Evolutionary conservation across 2,329 filamentous ascomycete genomes (phyloP), one percentile per base, ranked within the genome.

Genomic region (Aureobasidium sp.): DNA sequence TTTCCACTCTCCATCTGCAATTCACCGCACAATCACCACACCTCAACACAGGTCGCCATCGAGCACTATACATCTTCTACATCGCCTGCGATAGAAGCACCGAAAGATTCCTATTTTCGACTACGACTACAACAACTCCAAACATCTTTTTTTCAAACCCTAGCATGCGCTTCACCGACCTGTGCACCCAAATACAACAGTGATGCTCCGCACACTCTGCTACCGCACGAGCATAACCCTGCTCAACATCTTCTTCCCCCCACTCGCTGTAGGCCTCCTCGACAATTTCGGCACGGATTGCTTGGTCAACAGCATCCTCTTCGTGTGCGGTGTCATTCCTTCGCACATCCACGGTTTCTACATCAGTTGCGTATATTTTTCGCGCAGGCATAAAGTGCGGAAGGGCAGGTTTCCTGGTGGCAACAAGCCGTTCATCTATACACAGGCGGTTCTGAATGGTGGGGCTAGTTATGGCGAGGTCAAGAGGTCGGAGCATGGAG

Each of bases 341-440:
- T 64, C 62, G 3, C 68, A 72, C 53, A 58, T 71, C 4, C 70
- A 73, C 55, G 69, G 66, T 35, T 71, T 72, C 58, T 72, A 71
- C 57, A 64, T 72, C 47, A 65, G 61, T 25, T 65, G 65, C 54
- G 66, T 64, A 0, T 73, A 70, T 56, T 72, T 71, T 5, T 40
- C 35, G 14, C 48, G 48, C 19, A 40, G 48, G 17, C 35, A 51
- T 17, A 51, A 67, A 64, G 69, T 69, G 14, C 61, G 64, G 34
- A 67, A 66, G 55, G 68, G 68, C 4, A 55, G 59, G 30, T 71
- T 66, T 44, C 70, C 70, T 2, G 70, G 70, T 10, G 62, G 63
- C 2, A 55, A 58, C 4, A 68, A 66, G 48, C 49, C 62, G 3
- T 58, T 70, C 25, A 70, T 71, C 52, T 63, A 63, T 48, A 68